A percentile compares a stretch with the other conserved stretches of the same genome.
phyloP scores from a whole-genome alignment of 2,329 filamentous ascomycete species.

The Bertia moriformis region DNA sequence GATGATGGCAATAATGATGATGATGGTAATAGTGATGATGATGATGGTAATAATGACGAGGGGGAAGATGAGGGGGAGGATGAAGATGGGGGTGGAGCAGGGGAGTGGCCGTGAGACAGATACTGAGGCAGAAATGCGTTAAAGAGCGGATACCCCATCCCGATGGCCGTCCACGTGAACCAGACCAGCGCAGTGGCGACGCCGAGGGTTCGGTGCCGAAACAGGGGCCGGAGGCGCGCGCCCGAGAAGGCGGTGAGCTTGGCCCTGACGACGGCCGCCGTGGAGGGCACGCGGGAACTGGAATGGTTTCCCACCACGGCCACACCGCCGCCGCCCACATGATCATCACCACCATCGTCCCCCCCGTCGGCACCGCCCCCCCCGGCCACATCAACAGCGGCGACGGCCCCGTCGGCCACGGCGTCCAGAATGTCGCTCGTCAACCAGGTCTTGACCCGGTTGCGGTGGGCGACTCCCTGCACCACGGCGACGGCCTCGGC shows the following conservation, averaged over 20 bases:
- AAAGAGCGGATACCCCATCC: constrained; percentile 78
- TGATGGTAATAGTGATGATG: no score
- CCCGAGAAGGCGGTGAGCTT: constrained; percentile 53
- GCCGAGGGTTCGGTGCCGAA: constrained; percentile 34
- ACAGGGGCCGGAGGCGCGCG: constrained; percentile 53
- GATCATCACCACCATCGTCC: constrained; percentile 1
- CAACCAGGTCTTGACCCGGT: constrained; percentile 57
- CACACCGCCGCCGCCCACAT: constrained; percentile 4
- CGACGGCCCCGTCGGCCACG: constrained; percentile 28
- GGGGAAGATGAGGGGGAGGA: constrained; percentile 14
- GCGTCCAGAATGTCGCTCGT: constrained; percentile 53
- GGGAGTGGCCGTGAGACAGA: constrained; percentile 40
- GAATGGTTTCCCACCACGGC: constrained; percentile 1
- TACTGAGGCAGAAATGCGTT: constrained; percentile 85
- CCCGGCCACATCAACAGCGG: constrained; percentile 9
- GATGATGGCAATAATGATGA: background rate
- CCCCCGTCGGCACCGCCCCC: constrained; percentile 2
- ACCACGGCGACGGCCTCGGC: constrained; percentile 67
- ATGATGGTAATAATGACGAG: no score
- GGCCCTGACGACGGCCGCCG: constrained; percentile 29
- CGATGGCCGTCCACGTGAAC: constrained; percentile 72
- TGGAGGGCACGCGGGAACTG: constrained; percentile 9
- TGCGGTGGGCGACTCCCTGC: constrained; percentile 62
- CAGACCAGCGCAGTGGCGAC: constrained; percentile 43
- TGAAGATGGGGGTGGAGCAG: constrained; percentile 16